Base-by-base conservation (phyloP, 305 asterid species). In the Coffea humblotiana region DNA sequence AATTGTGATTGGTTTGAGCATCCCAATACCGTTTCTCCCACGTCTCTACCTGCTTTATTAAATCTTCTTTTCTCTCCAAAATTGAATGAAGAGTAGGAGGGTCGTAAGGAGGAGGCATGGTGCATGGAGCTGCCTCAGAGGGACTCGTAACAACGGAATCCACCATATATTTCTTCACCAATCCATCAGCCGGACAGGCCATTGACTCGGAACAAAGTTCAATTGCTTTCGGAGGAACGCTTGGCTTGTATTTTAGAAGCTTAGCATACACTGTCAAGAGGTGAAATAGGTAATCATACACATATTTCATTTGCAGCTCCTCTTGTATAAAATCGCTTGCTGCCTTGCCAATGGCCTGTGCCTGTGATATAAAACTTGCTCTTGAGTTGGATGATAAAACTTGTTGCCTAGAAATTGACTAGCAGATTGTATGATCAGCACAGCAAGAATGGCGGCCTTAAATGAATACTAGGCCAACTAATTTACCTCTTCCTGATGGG, bases 241-340 rank as follows among this genome's bases (percentile, higher is more conserved):
- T 79, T 23, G 98, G 98, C 87, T 90, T 91, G 94, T 89, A 96
- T 19, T 70, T 91, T 11, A 96, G 74, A 64, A 96, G 95, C 91
- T 91, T 96, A 0, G 97, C 78, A 3, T 96, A 96, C 80, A 88
- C 90, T 16, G 83, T 89, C 84, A 96, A 81, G 48, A 96, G 89
- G 81, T 92, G 98, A 84, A 90, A 91, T 97, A 94, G 94, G 93
- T 94, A 96, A 80, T 96, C 99, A 45, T 96, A 96, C n/a, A 96
- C 95, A 60, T 90, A 90, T n/a, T 91, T 94, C 90, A 94, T 92
- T 74, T 87, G 88, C 73, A 96, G 37, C 18, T 90, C 92, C 14
- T 92, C 89, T 58, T 83, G 90, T 65, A 91, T 83, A 84, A 90
- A 90, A 9, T 77, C 82, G 83, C 94, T 92, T 6, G 90, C 94